Conservation (phyloP, 2,329 filamentous ascomycete species). For the Botrytis sinoallii region DNA sequence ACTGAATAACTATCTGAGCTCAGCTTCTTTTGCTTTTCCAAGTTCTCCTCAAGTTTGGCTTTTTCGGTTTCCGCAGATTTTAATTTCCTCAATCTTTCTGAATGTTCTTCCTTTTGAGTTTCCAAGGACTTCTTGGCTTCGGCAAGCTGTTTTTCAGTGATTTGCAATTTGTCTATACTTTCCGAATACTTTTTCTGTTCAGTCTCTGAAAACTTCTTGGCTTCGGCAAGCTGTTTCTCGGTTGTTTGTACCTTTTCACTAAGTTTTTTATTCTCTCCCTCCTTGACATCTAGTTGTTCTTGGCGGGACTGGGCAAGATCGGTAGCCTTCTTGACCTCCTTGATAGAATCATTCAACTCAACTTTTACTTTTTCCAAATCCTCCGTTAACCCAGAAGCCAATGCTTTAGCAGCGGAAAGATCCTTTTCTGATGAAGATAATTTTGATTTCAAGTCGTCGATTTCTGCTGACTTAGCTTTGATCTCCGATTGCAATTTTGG, state of each 20-base stretch:
- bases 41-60: slow-evolving; percentile 25
- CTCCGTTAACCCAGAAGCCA: slow-evolving; percentile 60
- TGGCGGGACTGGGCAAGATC: slow-evolving; percentile 25
- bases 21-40: slow-evolving; percentile 24
- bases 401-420: slow-evolving; percentile 68
- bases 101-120: slow-evolving; percentile 26
- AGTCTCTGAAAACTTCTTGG: slow-evolving; percentile 28
- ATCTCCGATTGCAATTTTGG: slow-evolving; percentile 76
- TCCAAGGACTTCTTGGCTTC: slow-evolving; percentile 28
- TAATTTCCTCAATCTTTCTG: background rate
- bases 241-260: slow-evolving; percentile 32
- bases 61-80: slow-evolving; percentile 26
- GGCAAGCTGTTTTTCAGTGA: slow-evolving; percentile 30
- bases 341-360: slow-evolving; percentile 64
- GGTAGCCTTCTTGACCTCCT: slow-evolving; percentile 67
- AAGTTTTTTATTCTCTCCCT: slow-evolving; percentile 30
- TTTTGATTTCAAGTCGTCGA: slow-evolving; percentile 66
- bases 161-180: slow-evolving; percentile 24
- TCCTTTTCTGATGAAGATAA: slow-evolving; percentile 67
- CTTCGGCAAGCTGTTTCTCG: slow-evolving; percentile 28
- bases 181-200: slow-evolving; percentile 25
- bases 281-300: slow-evolving; percentile 30
- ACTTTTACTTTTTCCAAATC: slow-evolving; percentile 39
- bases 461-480: slow-evolving; percentile 65
- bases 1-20: slow-evolving; percentile 26